phyloP scores from a whole-genome alignment of 139 green algal species.

The Chlamydomonas sphaeroides region DNA sequence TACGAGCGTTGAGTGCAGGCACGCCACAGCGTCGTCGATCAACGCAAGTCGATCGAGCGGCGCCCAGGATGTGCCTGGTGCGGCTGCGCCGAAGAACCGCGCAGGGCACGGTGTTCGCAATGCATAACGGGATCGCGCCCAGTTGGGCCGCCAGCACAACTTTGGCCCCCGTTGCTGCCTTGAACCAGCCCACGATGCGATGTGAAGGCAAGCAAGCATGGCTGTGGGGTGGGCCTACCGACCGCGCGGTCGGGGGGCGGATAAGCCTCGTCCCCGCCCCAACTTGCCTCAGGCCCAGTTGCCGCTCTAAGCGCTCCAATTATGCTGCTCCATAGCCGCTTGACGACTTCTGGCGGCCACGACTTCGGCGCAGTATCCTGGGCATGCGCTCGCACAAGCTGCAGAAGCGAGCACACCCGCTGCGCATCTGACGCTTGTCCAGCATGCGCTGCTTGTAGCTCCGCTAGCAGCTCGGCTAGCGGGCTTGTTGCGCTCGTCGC shows the following conservation, averaged over 20 bases:
- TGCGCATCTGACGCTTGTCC: background rate
- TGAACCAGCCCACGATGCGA: no score
- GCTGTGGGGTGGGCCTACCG: background rate
- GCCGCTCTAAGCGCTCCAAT: slow-evolving; percentile 17
- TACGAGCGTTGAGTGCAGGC: background rate
- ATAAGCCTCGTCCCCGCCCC: background rate
- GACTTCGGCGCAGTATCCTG: background rate
- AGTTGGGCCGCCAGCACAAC: no score
- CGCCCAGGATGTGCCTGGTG: no score
- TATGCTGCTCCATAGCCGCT: slow-evolving; percentile 17
- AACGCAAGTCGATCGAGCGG: no score
- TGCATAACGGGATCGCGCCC: no score
- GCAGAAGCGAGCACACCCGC: slow-evolving; percentile 16
- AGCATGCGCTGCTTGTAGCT: slow-evolving; percentile 20
- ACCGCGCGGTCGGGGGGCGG: background rate
- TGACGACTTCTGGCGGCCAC: slow-evolving; percentile 18
- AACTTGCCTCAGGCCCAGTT: slow-evolving; percentile 15
- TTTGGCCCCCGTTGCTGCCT: no score
- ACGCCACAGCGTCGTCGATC: no score
- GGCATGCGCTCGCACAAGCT: slow-evolving; percentile 6
- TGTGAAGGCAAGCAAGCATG: background rate
- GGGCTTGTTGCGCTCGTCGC: background rate
- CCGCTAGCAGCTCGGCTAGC: slow-evolving; percentile 20
- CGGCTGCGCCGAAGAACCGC: no score
- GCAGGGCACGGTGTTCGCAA: background rate